A percentile compares a stretch with the other conserved stretches of the same genome.
Evolutionary conservation across 1,284 basidiomycete species (phyloP).

Genomic region (Tilletia indica): DNA sequence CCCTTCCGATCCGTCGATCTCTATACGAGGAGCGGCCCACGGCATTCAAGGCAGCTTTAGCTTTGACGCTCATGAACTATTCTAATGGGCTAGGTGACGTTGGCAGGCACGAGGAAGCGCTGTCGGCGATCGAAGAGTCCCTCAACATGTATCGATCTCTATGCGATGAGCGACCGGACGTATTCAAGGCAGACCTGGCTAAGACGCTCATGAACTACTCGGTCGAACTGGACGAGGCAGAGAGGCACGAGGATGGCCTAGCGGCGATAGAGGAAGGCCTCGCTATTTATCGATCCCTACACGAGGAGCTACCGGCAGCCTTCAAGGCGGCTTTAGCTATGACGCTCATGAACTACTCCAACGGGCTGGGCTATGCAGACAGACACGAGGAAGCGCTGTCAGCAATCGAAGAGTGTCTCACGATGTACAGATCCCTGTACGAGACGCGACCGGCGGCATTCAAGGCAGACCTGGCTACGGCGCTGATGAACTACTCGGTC

Average conservation of each 20-base stretch:
- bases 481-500: neutral
- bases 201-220: neutral
- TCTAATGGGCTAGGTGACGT: neutral
- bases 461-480: neutral
- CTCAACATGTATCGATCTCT: neutral
- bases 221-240: neutral
- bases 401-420: neutral
- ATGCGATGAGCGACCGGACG: neutral
- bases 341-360: neutral
- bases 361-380: neutral
- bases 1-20: too few species aligned
- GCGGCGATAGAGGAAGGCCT: neutral
- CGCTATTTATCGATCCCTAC: neutral
- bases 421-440: neutral
- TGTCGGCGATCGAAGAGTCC: neutral
- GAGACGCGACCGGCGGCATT: neutral
- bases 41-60: neutral
- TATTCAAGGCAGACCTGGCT: neutral
- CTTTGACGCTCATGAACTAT: neutral
- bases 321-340: neutral
- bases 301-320: neutral
- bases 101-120: neutral
- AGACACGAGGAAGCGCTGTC: neutral
- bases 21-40: neutral
- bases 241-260: neutral